phyloP scores from a whole-genome alignment of 345 rosid species.

The Boechera stricta region DNA sequence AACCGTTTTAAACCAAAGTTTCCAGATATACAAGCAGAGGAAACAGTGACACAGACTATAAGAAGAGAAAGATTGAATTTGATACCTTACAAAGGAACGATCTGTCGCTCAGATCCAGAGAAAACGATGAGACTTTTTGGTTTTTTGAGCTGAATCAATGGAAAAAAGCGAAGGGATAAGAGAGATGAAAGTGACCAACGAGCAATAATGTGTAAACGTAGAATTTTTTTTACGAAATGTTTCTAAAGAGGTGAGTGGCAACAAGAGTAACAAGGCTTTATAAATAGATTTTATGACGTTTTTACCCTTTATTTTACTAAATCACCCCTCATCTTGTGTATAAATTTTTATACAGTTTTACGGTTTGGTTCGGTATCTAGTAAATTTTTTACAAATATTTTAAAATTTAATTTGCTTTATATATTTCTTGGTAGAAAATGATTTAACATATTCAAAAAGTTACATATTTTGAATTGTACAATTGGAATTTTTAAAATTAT shows the following conservation, averaged over 20 bases:
- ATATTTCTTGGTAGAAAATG: neutral
- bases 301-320: constrained; percentile 43
- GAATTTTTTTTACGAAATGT: neutral
- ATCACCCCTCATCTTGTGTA: constrained; percentile 13
- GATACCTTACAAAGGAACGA: constrained; percentile 33
- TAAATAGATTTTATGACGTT: constrained; percentile 38
- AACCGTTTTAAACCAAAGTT: neutral
- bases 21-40: neutral
- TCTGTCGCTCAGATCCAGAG: constrained; percentile 36
- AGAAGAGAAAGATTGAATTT: neutral
- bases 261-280: constrained; percentile 29
- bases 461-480: neutral
- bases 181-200: constrained; percentile 43
- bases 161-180: constrained; percentile 36
- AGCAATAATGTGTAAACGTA: constrained; percentile 27
- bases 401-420: neutral
- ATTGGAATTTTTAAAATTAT: neutral
- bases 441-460: neutral
- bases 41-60: neutral
- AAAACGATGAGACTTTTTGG: constrained; percentile 13
- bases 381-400: neutral
- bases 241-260: constrained; percentile 26
- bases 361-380: neutral
- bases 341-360: neutral
- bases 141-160: constrained; percentile 30